A percentile compares a stretch with the other conserved stretches of the same genome.
These are phyloP conservation scores for Leishmania lainsoni DNA, from an alignment of 208 protist genomes.

Conservation along the genomic window DNA sequence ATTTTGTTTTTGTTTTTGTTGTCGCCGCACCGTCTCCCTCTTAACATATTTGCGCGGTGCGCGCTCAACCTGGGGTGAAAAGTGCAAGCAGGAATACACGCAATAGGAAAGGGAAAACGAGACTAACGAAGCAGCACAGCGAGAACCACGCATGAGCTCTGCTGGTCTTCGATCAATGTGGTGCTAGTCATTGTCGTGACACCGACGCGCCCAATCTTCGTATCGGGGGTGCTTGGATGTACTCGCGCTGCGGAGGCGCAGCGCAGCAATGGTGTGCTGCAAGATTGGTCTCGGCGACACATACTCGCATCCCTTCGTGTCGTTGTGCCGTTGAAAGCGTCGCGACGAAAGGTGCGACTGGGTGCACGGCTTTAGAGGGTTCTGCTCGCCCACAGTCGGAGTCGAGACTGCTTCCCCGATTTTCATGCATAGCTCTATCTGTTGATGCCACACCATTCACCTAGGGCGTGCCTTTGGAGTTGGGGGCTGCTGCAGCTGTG, in stretches of 20 bases:
- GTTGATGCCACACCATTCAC: neutral
- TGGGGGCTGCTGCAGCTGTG: neutral
- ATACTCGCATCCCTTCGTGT: neutral
- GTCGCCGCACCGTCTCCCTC: neutral
- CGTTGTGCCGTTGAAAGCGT: neutral
- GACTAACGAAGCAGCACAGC: neutral
- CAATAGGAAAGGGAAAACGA: neutral
- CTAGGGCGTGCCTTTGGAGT: neutral
- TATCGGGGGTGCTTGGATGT: neutral
- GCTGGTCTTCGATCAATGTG: neutral
- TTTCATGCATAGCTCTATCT: neutral
- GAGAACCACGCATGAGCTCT: neutral
- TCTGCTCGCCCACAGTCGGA: neutral
- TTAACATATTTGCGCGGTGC: neutral
- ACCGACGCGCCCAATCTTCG: neutral
- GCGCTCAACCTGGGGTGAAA: neutral
- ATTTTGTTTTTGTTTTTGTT: neutral
- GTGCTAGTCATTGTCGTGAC: neutral
- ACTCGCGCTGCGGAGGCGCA: neutral
- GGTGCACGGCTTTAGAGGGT: neutral
- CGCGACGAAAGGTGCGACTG: neutral
- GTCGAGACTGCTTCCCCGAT: neutral
- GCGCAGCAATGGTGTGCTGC: neutral
- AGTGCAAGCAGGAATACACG: neutral
- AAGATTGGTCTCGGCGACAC: no score